Conservation (phyloP, 768 basidiomycete species). For the Dioszegia aurantiaca region DNA sequence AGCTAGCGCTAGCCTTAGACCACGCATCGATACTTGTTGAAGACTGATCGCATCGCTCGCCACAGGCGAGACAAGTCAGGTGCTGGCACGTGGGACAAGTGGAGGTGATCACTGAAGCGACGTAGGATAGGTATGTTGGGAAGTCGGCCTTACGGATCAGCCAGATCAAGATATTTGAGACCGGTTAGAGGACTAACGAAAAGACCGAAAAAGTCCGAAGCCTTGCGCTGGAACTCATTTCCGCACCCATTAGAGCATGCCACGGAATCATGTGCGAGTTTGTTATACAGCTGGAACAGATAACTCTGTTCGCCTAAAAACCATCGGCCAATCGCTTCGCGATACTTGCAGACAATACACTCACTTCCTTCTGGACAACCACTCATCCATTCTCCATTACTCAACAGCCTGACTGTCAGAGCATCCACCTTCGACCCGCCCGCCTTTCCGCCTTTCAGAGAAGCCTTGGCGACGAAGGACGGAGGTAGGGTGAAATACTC, state of each 20-base stretch:
- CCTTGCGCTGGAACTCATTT: constrained; percentile 60
- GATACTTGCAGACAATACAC: constrained; percentile 1
- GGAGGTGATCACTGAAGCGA: constrained; percentile 61
- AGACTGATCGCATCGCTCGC: constrained; percentile 58
- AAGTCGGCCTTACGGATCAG: constrained; percentile 63
- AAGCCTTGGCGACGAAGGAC: background rate
- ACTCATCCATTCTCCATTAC: constrained; percentile 93
- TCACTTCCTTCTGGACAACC: constrained; percentile 82
- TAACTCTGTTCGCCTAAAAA: constrained; percentile 75
- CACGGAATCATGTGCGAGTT: constrained; percentile 64
- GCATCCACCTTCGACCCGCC: background rate
- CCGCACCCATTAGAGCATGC: constrained; percentile 76
- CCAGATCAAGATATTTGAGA: background rate
- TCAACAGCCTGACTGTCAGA: constrained; percentile 59
- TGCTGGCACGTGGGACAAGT: constrained; percentile 64
- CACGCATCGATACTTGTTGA: background rate
- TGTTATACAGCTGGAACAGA: constrained; percentile 77
- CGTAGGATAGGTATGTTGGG: constrained; percentile 64
- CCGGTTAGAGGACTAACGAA: constrained; percentile 60
- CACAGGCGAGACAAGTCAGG: constrained; percentile 66
- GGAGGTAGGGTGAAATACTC: constrained; percentile 57
- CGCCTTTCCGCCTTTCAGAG: background rate
- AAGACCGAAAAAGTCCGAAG: constrained; percentile 76
- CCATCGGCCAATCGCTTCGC: no score
- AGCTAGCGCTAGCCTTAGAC: background rate